Percentiles rank a stretch among this genome's conserved stretches.
Evolutionary conservation across 1,284 basidiomycete genomes (phyloP).

Genomic region (Sporisorium exsertum): DNA sequence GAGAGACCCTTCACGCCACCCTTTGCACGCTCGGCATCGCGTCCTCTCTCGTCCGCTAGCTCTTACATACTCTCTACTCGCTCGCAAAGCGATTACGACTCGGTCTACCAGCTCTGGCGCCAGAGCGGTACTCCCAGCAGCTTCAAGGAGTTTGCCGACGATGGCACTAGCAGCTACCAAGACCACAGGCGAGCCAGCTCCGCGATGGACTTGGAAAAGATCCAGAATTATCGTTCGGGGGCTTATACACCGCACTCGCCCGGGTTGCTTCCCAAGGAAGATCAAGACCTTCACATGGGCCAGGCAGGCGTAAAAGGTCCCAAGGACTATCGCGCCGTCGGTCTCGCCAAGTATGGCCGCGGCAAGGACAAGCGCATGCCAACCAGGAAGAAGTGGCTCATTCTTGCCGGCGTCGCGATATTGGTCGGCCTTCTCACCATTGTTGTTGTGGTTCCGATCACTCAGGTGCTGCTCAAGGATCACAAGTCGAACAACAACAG

Average conservation of each 20-base stretch:
- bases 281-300: constrained; percentile 20
- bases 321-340: constrained; percentile 48
- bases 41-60: constrained; percentile 37
- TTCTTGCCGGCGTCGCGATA: constrained; percentile 38
- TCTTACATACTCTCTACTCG: constrained; percentile 40
- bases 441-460: constrained; percentile 50
- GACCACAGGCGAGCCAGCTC: constrained; percentile 17
- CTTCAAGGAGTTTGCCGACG: constrained; percentile 29
- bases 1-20: constrained; percentile 34
- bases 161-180: constrained; percentile 7
- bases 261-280: not conserved
- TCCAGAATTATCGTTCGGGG: constrained; percentile 31
- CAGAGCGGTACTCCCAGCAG: constrained; percentile 30
- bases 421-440: constrained; percentile 37
- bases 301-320: constrained; percentile 34
- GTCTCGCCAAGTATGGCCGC: constrained; percentile 44
- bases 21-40: constrained; percentile 12
- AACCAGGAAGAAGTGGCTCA: constrained; percentile 41
- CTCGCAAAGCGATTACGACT: constrained; percentile 53
- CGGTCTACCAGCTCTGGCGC: constrained; percentile 51
- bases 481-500: constrained; percentile 1
- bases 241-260: constrained; percentile 6
- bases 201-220: constrained; percentile 32
- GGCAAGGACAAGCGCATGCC: constrained; percentile 41
- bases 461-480: constrained; percentile 35